A percentile compares a stretch with the other conserved stretches of the same genome.
These are phyloP conservation scores for Fusarium tupiense DNA, from an alignment of 2,329 filamentous ascomycete species.

Conservation along the genomic window DNA sequence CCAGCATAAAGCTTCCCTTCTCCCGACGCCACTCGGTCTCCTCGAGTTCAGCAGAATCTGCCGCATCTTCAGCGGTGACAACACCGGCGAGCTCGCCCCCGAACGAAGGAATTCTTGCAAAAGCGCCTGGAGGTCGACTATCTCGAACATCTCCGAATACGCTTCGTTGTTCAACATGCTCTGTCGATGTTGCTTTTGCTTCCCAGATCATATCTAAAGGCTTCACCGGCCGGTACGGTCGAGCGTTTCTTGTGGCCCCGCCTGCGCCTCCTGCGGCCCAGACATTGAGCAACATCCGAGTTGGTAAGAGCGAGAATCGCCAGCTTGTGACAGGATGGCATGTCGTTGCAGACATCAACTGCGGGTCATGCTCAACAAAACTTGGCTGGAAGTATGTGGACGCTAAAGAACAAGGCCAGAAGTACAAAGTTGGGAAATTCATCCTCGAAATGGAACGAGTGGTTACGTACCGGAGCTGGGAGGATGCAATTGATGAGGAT, in stretches of 20 bases:
- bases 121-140: constrained; percentile 44
- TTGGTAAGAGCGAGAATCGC: constrained; percentile 64
- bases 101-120: constrained; percentile 25
- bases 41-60: constrained; percentile 46
- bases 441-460: constrained; percentile 71
- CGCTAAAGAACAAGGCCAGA: constrained; percentile 66
- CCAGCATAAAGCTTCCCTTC: constrained; percentile 60
- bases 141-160: constrained; percentile 61
- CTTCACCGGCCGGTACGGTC: constrained; percentile 72
- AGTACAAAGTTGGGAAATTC: constrained; percentile 76
- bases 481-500: constrained; percentile 40
- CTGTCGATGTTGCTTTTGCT: constrained; percentile 68
- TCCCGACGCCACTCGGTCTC: constrained; percentile 53
- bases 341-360: constrained; percentile 71
- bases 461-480: constrained; percentile 63
- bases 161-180: constrained; percentile 67
- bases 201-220: constrained; percentile 72
- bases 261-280: constrained; percentile 39
- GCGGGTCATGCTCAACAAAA: constrained; percentile 63
- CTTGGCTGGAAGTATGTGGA: constrained; percentile 77
- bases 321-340: constrained; percentile 71
- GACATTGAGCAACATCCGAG: constrained; percentile 63
- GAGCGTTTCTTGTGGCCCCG: constrained; percentile 68
- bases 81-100: constrained; percentile 44
- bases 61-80: constrained; percentile 42